A percentile compares a stretch with the other conserved stretches of the same genome.
phyloP scores from a whole-genome alignment of 768 basidiomycete genomes.

The Sarcodon aspratus region DNA sequence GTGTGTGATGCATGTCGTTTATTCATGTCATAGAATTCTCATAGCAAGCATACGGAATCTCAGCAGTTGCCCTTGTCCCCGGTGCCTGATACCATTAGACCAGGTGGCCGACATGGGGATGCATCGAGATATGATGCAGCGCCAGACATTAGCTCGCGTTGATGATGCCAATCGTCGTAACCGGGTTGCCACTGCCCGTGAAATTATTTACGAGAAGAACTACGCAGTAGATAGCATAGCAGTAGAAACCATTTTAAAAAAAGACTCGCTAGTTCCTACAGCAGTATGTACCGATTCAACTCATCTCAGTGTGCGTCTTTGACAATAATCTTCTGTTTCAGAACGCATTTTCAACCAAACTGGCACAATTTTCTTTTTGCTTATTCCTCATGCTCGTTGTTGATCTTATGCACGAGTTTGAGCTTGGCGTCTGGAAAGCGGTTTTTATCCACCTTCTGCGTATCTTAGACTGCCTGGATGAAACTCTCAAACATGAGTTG shows the following conservation, averaged over 20 bases:
- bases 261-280: constrained; percentile 20
- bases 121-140: constrained; percentile 3
- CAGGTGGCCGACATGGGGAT: constrained; percentile 13
- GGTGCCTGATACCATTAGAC: constrained; percentile 13
- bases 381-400: constrained; percentile 16
- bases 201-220: constrained; percentile 17
- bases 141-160: constrained; percentile 1
- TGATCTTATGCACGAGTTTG: constrained; percentile 30
- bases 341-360: constrained; percentile 21
- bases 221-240: constrained; percentile 12
- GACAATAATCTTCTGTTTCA: constrained; percentile 3
- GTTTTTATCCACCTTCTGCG: constrained; percentile 25
- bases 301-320: neutral
- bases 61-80: constrained; percentile 18
- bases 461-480: constrained; percentile 13
- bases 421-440: constrained; percentile 26
- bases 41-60: constrained; percentile 13
- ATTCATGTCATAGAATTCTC: constrained; percentile 8
- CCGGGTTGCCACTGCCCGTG: constrained; percentile 8
- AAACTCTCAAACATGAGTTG: constrained; percentile 9
- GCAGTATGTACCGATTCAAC: constrained; percentile 6
- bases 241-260: constrained; percentile 16
- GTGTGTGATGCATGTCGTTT: neutral
- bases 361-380: constrained; percentile 12
- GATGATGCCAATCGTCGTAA: constrained; percentile 5